Conservation (phyloP, 2,329 filamentous ascomycete species). For the Colletotrichum trifolii region DNA sequence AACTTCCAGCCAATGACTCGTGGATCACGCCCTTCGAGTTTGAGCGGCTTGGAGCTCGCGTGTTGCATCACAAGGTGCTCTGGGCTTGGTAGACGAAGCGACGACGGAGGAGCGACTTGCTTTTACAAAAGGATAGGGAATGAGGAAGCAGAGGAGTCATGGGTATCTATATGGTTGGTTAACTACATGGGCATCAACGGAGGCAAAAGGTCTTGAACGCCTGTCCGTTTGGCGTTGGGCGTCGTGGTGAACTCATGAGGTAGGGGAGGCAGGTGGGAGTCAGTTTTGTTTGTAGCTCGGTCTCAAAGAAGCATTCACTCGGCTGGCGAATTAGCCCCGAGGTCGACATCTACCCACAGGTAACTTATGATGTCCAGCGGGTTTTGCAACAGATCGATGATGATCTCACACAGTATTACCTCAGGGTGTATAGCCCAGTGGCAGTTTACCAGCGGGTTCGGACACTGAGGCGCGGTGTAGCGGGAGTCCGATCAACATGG, state of each 20-base stretch:
- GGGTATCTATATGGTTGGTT: slow-evolving; percentile 15
- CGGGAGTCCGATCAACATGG: slow-evolving; percentile 13
- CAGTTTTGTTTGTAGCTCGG: slow-evolving; percentile 6
- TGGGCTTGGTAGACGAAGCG: slow-evolving; percentile 64
- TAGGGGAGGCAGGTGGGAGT: neutral
- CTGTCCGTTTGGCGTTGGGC: slow-evolving; percentile 28
- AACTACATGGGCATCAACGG: slow-evolving; percentile 10
- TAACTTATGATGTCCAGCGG: neutral
- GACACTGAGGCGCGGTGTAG: neutral
- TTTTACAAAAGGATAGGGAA: slow-evolving; percentile 7
- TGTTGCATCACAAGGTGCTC: slow-evolving; percentile 84
- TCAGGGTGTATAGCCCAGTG: neutral
- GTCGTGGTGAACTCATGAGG: slow-evolving; percentile 15
- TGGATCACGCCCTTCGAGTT: slow-evolving; percentile 93
- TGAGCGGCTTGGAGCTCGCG: slow-evolving; percentile 82
- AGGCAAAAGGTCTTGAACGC: slow-evolving; percentile 23
- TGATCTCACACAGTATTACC: neutral
- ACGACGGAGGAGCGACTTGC: neutral
- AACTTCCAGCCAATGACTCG: slow-evolving; percentile 91
- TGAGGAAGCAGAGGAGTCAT: slow-evolving; percentile 32
- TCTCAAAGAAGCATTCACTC: neutral
- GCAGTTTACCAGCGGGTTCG: neutral
- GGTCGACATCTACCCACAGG: neutral
- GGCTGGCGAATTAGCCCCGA: neutral
- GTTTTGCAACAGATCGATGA: slow-evolving; percentile 1